These are phyloP conservation scores for Trypanosoma melophagium DNA, from an alignment of 208 protist genomes.

Conservation along the genomic window DNA sequence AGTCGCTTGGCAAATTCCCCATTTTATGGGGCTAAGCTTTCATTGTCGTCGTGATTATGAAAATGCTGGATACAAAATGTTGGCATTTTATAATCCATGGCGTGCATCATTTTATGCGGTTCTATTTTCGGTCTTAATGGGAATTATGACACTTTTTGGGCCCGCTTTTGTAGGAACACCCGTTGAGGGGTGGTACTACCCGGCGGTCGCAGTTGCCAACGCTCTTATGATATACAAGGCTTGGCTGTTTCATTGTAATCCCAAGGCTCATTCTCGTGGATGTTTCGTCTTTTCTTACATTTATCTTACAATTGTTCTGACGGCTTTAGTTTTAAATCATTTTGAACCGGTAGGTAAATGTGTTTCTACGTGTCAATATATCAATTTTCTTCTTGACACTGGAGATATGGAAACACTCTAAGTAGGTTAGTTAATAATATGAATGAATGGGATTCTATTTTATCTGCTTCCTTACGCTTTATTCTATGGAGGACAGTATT, in stretches of 20 bases:
- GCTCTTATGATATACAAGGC: conserved; percentile 86
- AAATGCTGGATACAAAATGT: conserved; percentile 90
- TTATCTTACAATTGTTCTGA: conserved; percentile 75
- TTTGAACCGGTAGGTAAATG: conserved; percentile 59
- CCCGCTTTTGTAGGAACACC: conserved; percentile 46
- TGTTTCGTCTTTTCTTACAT: conserved; percentile 91
- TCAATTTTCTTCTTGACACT: neutral
- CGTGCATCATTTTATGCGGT: conserved; percentile 86
- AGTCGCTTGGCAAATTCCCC: conserved; percentile 91
- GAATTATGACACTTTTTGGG: conserved; percentile 55
- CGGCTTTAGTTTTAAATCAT: conserved; percentile 77
- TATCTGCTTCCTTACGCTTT: too few species aligned
- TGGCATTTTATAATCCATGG: conserved; percentile 84
- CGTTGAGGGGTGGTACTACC: conserved; percentile 81
- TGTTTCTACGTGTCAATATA: conserved; percentile 23
- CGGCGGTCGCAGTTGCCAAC: conserved; percentile 49
- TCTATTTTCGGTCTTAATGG: conserved; percentile 70
- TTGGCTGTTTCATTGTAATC: conserved; percentile 74
- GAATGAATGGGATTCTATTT: neutral
- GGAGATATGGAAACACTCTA: neutral
- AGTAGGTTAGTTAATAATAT: neutral
- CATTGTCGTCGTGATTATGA: conserved; percentile 90
- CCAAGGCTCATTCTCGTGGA: conserved; percentile 76
- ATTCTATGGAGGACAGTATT: too few species aligned
- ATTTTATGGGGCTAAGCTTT: conserved; percentile 90